These are phyloP conservation scores for Hibiscus syriacus DNA, from an alignment of 345 rosid genomes.

Conservation along the genomic window DNA sequence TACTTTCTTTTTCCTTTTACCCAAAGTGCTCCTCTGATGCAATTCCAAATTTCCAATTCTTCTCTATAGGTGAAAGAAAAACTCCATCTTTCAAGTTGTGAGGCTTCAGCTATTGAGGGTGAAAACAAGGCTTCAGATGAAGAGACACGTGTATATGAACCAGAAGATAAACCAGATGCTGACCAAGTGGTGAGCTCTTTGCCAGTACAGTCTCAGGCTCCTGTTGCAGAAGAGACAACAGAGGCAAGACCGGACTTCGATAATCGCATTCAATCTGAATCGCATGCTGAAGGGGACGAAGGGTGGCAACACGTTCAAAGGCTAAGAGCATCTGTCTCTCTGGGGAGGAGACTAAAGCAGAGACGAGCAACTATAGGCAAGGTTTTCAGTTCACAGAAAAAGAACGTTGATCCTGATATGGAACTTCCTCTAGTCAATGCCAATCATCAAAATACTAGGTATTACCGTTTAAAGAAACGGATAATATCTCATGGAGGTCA, in stretches of 20 bases:
- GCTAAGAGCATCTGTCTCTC: slow-evolving; percentile 68
- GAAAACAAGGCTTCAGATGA: slow-evolving; percentile 47
- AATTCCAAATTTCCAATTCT: slow-evolving; percentile 7
- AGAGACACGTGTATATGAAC: slow-evolving; percentile 36
- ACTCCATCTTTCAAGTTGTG: slow-evolving; percentile 28
- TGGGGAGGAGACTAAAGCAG: slow-evolving; percentile 72
- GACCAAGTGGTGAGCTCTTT: slow-evolving; percentile 36
- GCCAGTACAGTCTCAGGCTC: slow-evolving; percentile 35
- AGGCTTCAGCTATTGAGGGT: slow-evolving; percentile 36
- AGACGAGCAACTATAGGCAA: slow-evolving; percentile 73
- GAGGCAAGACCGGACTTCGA: slow-evolving; percentile 28
- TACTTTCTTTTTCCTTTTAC: not conserved
- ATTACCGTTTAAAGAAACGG: slow-evolving; percentile 64
- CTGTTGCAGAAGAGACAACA: slow-evolving; percentile 34
- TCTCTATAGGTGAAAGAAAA: slow-evolving; percentile 56
- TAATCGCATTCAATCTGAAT: slow-evolving; percentile 32
- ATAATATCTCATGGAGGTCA: slow-evolving; percentile 54
- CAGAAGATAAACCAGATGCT: slow-evolving; percentile 22
- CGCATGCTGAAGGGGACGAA: slow-evolving; percentile 66
- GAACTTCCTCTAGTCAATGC: slow-evolving; percentile 47
- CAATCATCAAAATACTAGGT: slow-evolving; percentile 49
- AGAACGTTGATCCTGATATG: slow-evolving; percentile 45
- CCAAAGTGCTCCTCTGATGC: slow-evolving; percentile 3
- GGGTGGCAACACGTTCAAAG: slow-evolving; percentile 99
- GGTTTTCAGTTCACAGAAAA: slow-evolving; percentile 64